These are phyloP conservation scores for Ophiostoma populinum DNA, from an alignment of 2,329 filamentous ascomycete species.

Conservation along the genomic window DNA sequence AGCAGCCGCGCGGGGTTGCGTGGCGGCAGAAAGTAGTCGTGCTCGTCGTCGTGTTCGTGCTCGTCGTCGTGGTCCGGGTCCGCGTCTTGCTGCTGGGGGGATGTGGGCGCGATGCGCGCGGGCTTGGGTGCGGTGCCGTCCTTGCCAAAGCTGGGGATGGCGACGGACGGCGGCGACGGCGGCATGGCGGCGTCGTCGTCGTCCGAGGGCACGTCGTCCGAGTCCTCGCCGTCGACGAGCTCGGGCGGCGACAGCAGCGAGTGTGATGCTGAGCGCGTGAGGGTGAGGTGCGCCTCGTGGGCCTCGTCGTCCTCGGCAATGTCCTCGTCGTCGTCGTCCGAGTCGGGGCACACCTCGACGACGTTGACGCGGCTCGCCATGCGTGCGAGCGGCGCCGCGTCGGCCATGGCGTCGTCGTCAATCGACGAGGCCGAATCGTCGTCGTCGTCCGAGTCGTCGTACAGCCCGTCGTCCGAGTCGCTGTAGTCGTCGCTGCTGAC, in stretches of 20 bases:
- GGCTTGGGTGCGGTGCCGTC: conserved; percentile 24
- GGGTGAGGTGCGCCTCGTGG: conserved; percentile 40
- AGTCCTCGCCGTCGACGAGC: conserved; percentile 41
- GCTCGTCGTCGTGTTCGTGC: conserved; percentile 25
- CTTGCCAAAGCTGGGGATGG: conserved; percentile 41
- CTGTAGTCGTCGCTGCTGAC: conserved; percentile 28
- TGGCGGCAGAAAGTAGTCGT: conserved; percentile 33
- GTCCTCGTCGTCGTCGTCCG: conserved; percentile 3
- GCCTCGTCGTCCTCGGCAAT: conserved; percentile 22
- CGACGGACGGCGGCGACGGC: conserved; percentile 44
- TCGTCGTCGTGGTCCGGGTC: no score
- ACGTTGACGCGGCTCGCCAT: conserved; percentile 20
- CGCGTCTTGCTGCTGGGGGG: conserved; percentile 21
- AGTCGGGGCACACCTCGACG: background rate
- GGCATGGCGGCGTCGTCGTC: conserved; percentile 58
- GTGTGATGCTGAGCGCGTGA: conserved; percentile 53
- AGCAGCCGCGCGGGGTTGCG: conserved; percentile 33
- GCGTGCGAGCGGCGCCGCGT: conserved; percentile 28
- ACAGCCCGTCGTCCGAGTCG: conserved; percentile 29
- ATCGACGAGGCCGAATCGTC: conserved; percentile 1
- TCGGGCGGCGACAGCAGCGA: conserved; percentile 45
- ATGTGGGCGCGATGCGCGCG: conserved; percentile 13
- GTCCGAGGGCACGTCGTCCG: conserved; percentile 45
- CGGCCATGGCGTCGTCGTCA: conserved; percentile 32
- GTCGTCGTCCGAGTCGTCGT: conserved; percentile 26